phyloP scores from a whole-genome alignment of 768 basidiomycete genomes.

The Coprinopsis sp. region DNA sequence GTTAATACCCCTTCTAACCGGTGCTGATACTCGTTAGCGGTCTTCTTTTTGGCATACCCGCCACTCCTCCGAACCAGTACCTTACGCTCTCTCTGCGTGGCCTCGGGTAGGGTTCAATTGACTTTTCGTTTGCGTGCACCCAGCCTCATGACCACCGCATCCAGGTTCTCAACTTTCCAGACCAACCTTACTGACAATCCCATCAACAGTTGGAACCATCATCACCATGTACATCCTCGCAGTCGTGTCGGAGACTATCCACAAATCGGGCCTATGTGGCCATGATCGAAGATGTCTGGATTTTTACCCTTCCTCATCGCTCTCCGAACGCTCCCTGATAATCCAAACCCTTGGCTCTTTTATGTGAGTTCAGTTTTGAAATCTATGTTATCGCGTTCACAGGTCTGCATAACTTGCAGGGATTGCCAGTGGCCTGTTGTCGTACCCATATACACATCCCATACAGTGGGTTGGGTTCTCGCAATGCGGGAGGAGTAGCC shows the following conservation, averaged over 20 bases:
- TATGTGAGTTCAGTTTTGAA: slow-evolving; percentile 39
- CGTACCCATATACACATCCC: slow-evolving; percentile 38
- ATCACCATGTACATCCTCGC: slow-evolving; percentile 48
- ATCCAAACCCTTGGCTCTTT: slow-evolving; percentile 49
- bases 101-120: slow-evolving; percentile 34
- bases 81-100: slow-evolving; percentile 54
- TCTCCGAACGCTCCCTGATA: slow-evolving; percentile 42
- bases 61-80: slow-evolving; percentile 45
- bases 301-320: slow-evolving; percentile 58
- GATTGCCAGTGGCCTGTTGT: slow-evolving; percentile 13
- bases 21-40: slow-evolving; percentile 31
- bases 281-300: slow-evolving; percentile 54
- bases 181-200: slow-evolving; percentile 56
- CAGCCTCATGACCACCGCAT: neutral
- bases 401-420: too few species aligned
- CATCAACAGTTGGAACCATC: slow-evolving; percentile 46
- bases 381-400: too few species aligned
- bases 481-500: slow-evolving; percentile 56
- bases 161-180: slow-evolving; percentile 47
- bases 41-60: slow-evolving; percentile 49
- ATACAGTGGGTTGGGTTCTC: slow-evolving; percentile 56
- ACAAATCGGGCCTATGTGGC: slow-evolving; percentile 54
- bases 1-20: neutral
- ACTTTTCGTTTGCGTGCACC: neutral
- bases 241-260: slow-evolving; percentile 45